Evolutionary conservation across 2,329 filamentous ascomycete species (phyloP), one percentile per base, ranked within the genome.

Genomic region (Claviceps sp.): DNA sequence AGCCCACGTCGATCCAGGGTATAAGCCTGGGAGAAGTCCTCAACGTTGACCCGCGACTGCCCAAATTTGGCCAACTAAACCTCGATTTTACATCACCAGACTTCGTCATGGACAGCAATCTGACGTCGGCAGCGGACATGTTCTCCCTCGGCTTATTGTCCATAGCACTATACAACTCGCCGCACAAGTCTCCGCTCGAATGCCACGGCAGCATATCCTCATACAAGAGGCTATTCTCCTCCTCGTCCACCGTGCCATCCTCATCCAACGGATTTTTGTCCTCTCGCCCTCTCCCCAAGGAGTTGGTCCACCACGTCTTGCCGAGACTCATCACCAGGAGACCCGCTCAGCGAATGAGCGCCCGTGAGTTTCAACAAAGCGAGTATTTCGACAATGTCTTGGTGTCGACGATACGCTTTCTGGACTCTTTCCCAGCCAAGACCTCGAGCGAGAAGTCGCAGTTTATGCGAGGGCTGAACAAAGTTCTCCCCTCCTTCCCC

Each of bases 351-450:
- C 81, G 93, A 45, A 79, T 97, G 72, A 89, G 83, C 26, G 89
- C 91, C 4, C 82, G 80, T 51, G 91, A 95, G 60, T 97, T 98
- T 59, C 93, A 98, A 63, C 82, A 96, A 66, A 94, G 89, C 62
- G 84, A 88, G 58, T 98, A 94, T 65, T 98, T 98, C 64, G 89
- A 98, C 68, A 98, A 97, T 62, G 87, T 97, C 46, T 75, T 98
- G 4, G 88, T 98, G 22, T 95, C 90, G 0, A 96, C 93, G 0
- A 95, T 98, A 56, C 86, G 93, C 13, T 98, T 98, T 63, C 73
- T 98, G 26, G 93, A 98, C 60, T 79, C 84, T 0, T 81, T 98
- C 54, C 91, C 93, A 0, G 87, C 88, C 37, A 98, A 98, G 70
- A 95, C 89, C 1, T 78, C 87, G 0, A 86, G 81, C 56, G 93